phyloP scores from a whole-genome alignment of 345 rosid species.

The Lepidium didymum region DNA sequence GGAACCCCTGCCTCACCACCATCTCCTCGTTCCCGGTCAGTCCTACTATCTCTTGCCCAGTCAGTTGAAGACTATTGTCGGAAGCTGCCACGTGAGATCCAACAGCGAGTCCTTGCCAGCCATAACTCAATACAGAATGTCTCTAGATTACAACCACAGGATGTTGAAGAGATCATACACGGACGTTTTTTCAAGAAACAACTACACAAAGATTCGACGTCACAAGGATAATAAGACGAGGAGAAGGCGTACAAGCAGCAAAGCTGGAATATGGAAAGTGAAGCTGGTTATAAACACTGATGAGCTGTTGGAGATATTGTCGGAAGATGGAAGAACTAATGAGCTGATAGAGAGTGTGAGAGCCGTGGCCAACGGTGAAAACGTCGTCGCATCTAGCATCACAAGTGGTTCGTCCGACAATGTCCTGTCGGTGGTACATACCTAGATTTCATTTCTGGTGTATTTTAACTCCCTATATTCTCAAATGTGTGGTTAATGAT shows the following conservation, averaged over 20 bases:
- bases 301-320: constrained; percentile 57
- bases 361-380: constrained; percentile 63
- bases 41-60: constrained; percentile 56
- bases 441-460: constrained; percentile 3
- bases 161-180: constrained; percentile 58
- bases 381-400: constrained; percentile 20
- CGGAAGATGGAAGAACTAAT: constrained; percentile 51
- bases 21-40: constrained; percentile 44
- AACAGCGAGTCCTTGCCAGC: constrained; percentile 46
- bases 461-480: neutral
- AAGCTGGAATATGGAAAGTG: constrained; percentile 76
- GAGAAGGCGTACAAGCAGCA: neutral
- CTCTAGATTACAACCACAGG: constrained; percentile 48
- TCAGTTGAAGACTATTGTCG: constrained; percentile 24
- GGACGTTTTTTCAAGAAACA: constrained; percentile 45
- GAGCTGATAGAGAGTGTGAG: constrained; percentile 75
- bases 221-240: constrained; percentile 10
- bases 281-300: constrained; percentile 65
- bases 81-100: constrained; percentile 59
- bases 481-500: neutral
- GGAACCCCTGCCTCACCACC: constrained; percentile 41
- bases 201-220: constrained; percentile 2
- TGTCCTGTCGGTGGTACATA: constrained; percentile 14
- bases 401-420: constrained; percentile 18
- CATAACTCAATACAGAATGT: constrained; percentile 55